A percentile compares a stretch with the other conserved stretches of the same genome.
These are phyloP conservation scores for Tetraselmis striata DNA, from an alignment of 139 green algal genomes.

Conservation along the genomic window DNA sequence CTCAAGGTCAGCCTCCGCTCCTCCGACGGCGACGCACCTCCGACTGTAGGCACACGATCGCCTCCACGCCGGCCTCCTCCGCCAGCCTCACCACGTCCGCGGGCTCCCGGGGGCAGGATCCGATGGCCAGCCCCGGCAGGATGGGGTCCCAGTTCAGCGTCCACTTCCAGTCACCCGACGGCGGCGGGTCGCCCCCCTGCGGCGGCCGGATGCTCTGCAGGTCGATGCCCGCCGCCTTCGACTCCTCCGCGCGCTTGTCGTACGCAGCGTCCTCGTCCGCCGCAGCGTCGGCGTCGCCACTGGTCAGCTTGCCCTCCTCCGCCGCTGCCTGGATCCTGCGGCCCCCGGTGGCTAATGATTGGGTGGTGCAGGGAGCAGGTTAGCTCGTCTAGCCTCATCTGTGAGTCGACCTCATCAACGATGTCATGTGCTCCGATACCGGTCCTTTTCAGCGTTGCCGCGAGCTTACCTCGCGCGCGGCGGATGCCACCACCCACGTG, in stretches of 20 bases:
- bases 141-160: conserved; percentile 7
- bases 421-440: too few species aligned
- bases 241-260: conserved; percentile 3
- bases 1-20: too few species aligned
- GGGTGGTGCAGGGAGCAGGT: too few species aligned
- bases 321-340: too few species aligned
- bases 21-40: too few species aligned
- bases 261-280: neutral
- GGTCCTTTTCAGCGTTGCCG: too few species aligned
- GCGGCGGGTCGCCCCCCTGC: neutral
- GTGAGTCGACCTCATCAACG: too few species aligned
- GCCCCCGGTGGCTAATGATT: too few species aligned
- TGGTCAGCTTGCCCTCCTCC: too few species aligned
- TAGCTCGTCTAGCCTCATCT: too few species aligned
- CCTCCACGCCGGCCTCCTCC: neutral
- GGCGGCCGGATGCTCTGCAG: neutral
- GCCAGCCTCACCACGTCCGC: neutral
- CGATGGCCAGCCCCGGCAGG: neutral
- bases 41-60: neutral
- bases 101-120: neutral
- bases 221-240: neutral
- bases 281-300: neutral
- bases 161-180: conserved; percentile 1
- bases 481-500: too few species aligned
- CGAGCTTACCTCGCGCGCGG: too few species aligned